Percentiles rank a stretch among this genome's conserved stretches.
These are phyloP conservation scores for Aquilaria sinensis DNA, from an alignment of 345 rosid species.

Conservation along the genomic window DNA sequence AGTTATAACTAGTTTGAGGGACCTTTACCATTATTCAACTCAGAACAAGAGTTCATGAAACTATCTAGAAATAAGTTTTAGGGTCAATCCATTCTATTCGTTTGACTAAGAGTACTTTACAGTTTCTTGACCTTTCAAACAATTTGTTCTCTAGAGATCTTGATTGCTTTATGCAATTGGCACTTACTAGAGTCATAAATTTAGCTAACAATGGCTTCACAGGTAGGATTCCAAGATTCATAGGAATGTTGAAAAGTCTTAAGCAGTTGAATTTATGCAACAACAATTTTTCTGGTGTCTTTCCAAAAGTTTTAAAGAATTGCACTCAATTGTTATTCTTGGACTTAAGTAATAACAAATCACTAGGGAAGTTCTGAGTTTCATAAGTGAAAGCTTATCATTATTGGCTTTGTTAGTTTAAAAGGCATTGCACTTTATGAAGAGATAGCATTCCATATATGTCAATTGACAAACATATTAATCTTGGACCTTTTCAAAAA, in stretches of 20 bases:
- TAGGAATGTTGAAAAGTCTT: not conserved
- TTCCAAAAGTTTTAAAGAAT: not conserved
- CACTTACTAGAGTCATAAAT: not conserved
- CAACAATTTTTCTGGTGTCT: slow-evolving; percentile 6
- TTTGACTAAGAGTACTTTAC: not conserved
- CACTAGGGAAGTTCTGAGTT: slow-evolving; percentile 14
- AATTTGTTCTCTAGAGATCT: slow-evolving; percentile 1
- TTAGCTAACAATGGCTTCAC: not conserved
- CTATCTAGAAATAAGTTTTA: slow-evolving; percentile 6
- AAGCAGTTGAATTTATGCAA: not conserved
- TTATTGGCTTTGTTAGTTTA: slow-evolving; percentile 2
- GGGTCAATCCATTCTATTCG: not conserved
- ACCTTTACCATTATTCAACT: not conserved
- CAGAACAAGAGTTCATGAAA: not conserved
- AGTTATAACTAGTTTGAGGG: slow-evolving; percentile 6
- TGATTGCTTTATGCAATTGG: not conserved
- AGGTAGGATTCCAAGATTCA: not conserved
- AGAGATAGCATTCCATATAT: slow-evolving; percentile 9
- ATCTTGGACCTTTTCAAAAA: slow-evolving; percentile 12
- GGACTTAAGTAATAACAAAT: slow-evolving; percentile 15
- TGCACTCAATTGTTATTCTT: slow-evolving; percentile 1
- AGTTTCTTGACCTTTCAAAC: slow-evolving; percentile 7
- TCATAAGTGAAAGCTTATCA: slow-evolving; percentile 7
- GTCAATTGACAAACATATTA: not conserved
- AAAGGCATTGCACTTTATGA: slow-evolving; percentile 13